Conservation (phyloP, 2,329 filamentous ascomycete genomes). For the Fusarium musae region DNA sequence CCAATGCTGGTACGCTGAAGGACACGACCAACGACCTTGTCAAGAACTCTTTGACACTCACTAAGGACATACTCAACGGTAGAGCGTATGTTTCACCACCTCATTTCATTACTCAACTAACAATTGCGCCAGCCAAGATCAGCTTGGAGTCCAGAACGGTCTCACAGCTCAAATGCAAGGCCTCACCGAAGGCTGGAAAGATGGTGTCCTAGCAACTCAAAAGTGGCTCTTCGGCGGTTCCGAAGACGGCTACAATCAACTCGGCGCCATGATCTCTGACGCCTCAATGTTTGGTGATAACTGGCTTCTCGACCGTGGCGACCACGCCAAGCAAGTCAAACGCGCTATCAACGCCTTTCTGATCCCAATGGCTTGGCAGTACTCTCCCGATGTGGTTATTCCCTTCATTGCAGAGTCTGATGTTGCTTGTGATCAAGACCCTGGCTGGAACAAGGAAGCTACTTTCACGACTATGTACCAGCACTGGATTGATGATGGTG, state of each 20-base stretch:
- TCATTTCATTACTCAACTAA: background rate
- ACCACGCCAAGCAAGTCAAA: constrained; percentile 21
- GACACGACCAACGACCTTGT: constrained; percentile 24
- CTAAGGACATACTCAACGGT: constrained; percentile 16
- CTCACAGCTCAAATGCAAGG: constrained; percentile 21
- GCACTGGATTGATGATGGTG: background rate
- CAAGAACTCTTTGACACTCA: constrained; percentile 22
- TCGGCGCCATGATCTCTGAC: constrained; percentile 14
- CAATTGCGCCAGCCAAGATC: background rate
- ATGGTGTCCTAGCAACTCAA: constrained; percentile 12
- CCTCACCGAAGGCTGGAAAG: constrained; percentile 20
- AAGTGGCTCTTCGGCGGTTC: constrained; percentile 22
- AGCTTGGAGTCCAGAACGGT: constrained; percentile 26
- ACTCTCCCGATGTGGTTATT: constrained; percentile 17
- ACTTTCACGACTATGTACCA: background rate
- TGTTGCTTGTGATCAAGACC: constrained; percentile 17
- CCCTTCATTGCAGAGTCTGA: constrained; percentile 22
- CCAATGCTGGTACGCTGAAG: constrained; percentile 1
- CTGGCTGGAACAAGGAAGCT: constrained; percentile 16
- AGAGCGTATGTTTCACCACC: background rate
- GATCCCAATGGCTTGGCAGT: constrained; percentile 23
- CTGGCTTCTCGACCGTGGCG: constrained; percentile 17
- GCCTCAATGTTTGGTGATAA: constrained; percentile 26
- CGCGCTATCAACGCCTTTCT: constrained; percentile 18
- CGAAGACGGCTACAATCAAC: constrained; percentile 10